phyloP scores from a whole-genome alignment of 2,329 filamentous ascomycete genomes.

The Epichloe festucae region DNA sequence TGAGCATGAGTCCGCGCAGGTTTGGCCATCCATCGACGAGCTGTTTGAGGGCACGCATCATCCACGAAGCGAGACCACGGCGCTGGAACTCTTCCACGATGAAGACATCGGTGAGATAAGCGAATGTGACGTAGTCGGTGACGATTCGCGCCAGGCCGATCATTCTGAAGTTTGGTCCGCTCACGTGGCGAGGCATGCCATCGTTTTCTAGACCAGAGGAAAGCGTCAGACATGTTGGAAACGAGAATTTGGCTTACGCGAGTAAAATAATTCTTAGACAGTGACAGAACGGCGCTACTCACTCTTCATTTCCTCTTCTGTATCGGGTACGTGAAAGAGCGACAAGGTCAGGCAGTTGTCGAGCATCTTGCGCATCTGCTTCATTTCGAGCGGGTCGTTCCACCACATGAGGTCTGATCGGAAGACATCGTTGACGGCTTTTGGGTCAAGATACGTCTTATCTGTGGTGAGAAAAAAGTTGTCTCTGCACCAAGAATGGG shows the following conservation, averaged over 20 bases:
- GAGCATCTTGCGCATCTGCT: constrained; percentile 36
- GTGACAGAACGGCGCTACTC: constrained; percentile 14
- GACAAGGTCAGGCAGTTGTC: constrained; percentile 47
- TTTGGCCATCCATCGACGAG: constrained; percentile 41
- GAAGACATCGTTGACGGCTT: constrained; percentile 42
- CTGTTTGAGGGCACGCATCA: constrained; percentile 48
- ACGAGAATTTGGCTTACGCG: background rate
- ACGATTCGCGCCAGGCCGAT: constrained; percentile 40
- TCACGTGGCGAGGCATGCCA: constrained; percentile 16
- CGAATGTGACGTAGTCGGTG: constrained; percentile 57
- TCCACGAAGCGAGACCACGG: constrained; percentile 50
- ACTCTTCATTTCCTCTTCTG: constrained; percentile 26
- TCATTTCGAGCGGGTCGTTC: constrained; percentile 37
- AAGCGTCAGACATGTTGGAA: background rate
- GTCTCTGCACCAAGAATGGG: constrained; percentile 35
- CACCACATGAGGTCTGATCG: constrained; percentile 47
- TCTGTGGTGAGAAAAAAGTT: constrained; percentile 51
- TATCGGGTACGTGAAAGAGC: constrained; percentile 34
- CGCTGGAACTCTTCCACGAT: constrained; percentile 46
- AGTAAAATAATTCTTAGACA: background rate
- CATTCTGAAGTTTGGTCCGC: constrained; percentile 21
- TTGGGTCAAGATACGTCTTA: constrained; percentile 37
- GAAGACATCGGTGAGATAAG: constrained; percentile 57
- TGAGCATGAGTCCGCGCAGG: constrained; percentile 45
- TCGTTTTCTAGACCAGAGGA: constrained; percentile 16